A percentile compares a stretch with the other conserved stretches of the same genome.
phyloP scores from a whole-genome alignment of 2,329 filamentous ascomycete species.

The Xenoacremonium recifei region DNA sequence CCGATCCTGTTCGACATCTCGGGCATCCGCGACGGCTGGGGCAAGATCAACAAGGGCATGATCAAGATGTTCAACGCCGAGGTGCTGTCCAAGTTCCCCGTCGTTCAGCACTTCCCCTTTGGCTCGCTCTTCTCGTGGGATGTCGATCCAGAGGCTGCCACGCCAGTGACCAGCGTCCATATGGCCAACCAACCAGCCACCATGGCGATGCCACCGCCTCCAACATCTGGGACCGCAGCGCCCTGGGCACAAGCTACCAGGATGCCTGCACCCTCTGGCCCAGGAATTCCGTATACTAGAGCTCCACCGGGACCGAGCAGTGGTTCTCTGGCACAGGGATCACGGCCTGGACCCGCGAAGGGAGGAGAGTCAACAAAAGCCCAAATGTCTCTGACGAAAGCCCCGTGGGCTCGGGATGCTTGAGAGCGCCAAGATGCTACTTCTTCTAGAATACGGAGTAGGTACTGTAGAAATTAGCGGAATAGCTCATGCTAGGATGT shows the following conservation, averaged over 20 bases:
- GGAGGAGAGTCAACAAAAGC: conserved; percentile 36
- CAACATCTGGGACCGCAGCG: conserved; percentile 37
- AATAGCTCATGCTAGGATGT: too few relatives aligned
- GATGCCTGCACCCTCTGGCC: conserved; percentile 34
- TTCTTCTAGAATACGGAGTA: too few relatives aligned
- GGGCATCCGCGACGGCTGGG: conserved; percentile 90
- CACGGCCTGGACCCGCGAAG: conserved; percentile 18
- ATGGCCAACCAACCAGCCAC: conserved; percentile 52
- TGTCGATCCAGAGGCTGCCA: conserved; percentile 57
- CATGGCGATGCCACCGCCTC: conserved; percentile 17
- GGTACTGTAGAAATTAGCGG: too few relatives aligned
- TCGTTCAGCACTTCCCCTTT: conserved; percentile 94
- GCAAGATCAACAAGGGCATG: conserved; percentile 99
- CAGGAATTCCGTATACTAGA: conserved; percentile 40
- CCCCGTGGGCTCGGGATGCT: conserved; percentile 43
- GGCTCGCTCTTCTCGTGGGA: conserved; percentile 80
- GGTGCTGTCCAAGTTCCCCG: conserved; percentile 93
- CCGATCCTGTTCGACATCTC: conserved; percentile 94
- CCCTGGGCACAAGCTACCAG: conserved; percentile 44
- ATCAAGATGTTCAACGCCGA: conserved; percentile 99
- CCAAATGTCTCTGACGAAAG: conserved; percentile 43
- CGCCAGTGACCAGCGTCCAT: conserved; percentile 53
- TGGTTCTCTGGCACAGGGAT: conserved; percentile 23
- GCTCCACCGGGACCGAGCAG: conserved; percentile 28
- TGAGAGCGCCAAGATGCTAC: too few relatives aligned